phyloP scores from a whole-genome alignment of 371 early-diverging fungal genomes.

The Coemansia sp. region DNA sequence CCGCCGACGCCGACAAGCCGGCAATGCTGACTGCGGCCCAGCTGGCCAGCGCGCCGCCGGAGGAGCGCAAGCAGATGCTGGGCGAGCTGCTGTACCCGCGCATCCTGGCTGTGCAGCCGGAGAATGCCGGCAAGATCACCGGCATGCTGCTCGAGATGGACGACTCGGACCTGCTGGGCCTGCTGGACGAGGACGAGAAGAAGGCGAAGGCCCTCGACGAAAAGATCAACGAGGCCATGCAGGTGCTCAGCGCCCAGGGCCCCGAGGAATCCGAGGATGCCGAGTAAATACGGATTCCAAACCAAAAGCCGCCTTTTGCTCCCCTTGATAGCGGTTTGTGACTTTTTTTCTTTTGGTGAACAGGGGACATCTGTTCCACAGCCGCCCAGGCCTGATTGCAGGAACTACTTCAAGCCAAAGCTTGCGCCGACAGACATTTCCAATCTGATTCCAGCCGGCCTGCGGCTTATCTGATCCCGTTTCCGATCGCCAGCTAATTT shows the following conservation, averaged over 20 bases:
- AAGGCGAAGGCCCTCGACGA: constrained; percentile 50
- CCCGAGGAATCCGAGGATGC: constrained; percentile 35
- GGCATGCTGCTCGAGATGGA: constrained; percentile 99
- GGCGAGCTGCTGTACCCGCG: constrained; percentile 86
- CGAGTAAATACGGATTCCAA: neutral
- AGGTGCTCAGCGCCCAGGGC: constrained; percentile 67
- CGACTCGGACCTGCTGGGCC: constrained; percentile 85
- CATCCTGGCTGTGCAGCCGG: constrained; percentile 69
- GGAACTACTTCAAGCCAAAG: too few relatives aligned
- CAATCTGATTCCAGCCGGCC: too few relatives aligned
- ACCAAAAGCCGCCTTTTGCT: neutral
- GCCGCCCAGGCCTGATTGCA: too few relatives aligned
- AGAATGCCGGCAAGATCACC: constrained; percentile 94
- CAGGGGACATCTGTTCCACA: too few relatives aligned
- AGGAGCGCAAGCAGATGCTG: constrained; percentile 91
- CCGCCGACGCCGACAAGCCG: constrained; percentile 50
- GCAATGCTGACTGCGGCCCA: constrained; percentile 69
- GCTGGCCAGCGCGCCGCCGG: constrained; percentile 78
- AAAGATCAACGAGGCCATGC: constrained; percentile 86
- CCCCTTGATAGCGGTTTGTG: too few relatives aligned
- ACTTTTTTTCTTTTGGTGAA: too few relatives aligned
- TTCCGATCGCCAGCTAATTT: too few relatives aligned
- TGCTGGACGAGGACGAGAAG: constrained; percentile 78
- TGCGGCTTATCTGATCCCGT: too few relatives aligned
- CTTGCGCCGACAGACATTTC: too few relatives aligned